Percentiles rank a stretch among this genome's conserved stretches.
phyloP scores from a whole-genome alignment of 768 basidiomycete genomes.

The Chalciporus chontae region DNA sequence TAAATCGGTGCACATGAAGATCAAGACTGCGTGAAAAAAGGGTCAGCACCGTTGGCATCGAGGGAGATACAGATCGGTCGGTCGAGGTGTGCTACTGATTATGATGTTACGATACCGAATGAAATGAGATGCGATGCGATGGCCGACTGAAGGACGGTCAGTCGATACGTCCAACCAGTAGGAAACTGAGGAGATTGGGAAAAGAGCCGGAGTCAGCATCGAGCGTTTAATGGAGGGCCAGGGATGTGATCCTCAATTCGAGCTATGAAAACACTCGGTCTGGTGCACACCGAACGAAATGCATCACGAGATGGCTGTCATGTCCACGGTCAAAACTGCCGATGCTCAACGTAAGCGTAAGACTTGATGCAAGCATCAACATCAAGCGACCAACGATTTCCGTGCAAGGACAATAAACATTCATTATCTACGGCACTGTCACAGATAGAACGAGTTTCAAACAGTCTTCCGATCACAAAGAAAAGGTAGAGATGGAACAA shows the following conservation, averaged over 20 bases:
- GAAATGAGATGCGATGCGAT: no score
- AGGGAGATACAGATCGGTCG: neutral
- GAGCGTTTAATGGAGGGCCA: slow-evolving; percentile 32
- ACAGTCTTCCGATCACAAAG: slow-evolving; percentile 3
- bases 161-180: neutral
- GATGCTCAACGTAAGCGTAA: no score
- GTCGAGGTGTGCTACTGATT: neutral
- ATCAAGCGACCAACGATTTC: no score
- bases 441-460: neutral
- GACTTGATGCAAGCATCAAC: no score
- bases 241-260: slow-evolving; percentile 33
- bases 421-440: neutral
- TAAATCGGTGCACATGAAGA: slow-evolving; percentile 83
- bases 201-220: slow-evolving; percentile 25
- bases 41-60: no score
- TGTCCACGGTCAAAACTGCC: no score
- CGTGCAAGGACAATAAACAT: neutral
- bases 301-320: slow-evolving; percentile 31
- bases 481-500: slow-evolving; percentile 9
- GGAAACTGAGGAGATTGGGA: neutral
- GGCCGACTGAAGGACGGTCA: no score
- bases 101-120: no score
- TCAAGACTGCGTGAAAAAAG: slow-evolving; percentile 44
- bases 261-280: slow-evolving; percentile 29
- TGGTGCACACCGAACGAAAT: slow-evolving; percentile 36